Percentiles rank a stretch among this genome's conserved stretches.
Conservation (phyloP, 1,284 basidiomycete genomes). For the Chalciporus sp. region DNA sequence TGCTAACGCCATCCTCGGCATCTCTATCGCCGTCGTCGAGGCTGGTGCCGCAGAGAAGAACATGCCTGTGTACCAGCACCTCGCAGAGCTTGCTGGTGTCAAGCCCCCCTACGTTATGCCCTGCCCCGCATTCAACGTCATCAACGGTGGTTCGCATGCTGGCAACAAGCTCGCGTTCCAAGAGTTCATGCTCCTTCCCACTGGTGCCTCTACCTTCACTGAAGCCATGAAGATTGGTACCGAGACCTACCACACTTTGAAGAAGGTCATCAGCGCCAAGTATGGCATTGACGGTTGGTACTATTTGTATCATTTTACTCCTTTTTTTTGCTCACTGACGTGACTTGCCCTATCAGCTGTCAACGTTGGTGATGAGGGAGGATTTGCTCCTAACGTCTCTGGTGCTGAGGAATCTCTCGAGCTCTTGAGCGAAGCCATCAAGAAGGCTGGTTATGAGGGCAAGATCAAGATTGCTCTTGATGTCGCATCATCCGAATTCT, state of each 20-base stretch:
- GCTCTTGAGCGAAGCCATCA: constrained; percentile 93
- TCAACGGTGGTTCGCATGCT: constrained; percentile 99
- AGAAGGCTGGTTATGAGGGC: constrained; percentile 97
- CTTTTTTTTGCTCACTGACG: neutral
- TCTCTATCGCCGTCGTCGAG: constrained; percentile 95
- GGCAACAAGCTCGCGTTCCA: constrained; percentile 99
- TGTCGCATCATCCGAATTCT: constrained; percentile 99
- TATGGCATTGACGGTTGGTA: constrained; percentile 95
- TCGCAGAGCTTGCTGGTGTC: constrained; percentile 93
- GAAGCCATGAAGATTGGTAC: constrained; percentile 99
- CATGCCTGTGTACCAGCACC: constrained; percentile 95
- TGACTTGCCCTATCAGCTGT: constrained; percentile 61
- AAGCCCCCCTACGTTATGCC: constrained; percentile 93
- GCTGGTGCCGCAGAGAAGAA: constrained; percentile 95
- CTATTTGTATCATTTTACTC: constrained; percentile 1
- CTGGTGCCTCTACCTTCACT: constrained; percentile 88
- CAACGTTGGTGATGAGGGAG: constrained; percentile 99
- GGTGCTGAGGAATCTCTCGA: constrained; percentile 98
- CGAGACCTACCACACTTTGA: constrained; percentile 98
- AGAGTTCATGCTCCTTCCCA: constrained; percentile 99
- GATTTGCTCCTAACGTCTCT: constrained; percentile 97
- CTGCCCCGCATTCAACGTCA: constrained; percentile 95
- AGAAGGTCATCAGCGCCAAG: constrained; percentile 99
- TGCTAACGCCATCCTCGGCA: constrained; percentile 99
- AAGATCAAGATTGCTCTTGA: constrained; percentile 99